Base-by-base conservation (phyloP, 73 alveolate species). In the Stentor coeruleus region DNA sequence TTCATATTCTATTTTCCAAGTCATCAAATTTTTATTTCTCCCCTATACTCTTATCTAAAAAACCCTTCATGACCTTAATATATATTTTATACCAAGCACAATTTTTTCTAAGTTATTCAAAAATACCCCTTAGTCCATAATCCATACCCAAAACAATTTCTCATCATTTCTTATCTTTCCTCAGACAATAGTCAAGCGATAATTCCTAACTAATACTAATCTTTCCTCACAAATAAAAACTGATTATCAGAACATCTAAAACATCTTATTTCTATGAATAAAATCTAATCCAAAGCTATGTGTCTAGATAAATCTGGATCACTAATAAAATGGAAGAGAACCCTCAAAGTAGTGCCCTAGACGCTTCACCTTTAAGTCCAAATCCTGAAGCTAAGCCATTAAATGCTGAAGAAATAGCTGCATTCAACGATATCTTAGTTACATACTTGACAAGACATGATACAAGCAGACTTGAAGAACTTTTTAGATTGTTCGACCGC, bases 291-390 rank as follows among this genome's bases (percentile, higher is more conserved):
- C 6, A 49, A 49, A 49, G n/a, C n/a, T n/a, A n/a, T n/a, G n/a
- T n/a, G n/a, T n/a, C n/a, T n/a, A n/a, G n/a, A n/a, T n/a, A n/a
- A n/a, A n/a, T n/a, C n/a, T n/a, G n/a, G n/a, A n/a, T n/a, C n/a
- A 49, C 66, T 49, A 49, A 49, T 11, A 11, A 49, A 49, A 49
- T 49, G 66, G 66, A 49, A 49, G 66, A 49, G 66, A 20, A 49
- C n/a, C n/a, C n/a, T 11, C 6, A 49, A 49, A 20, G 28, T 20
- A 6, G 20, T 11, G 66, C 20, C 6, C 6, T 49, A 6, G 66
- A 49, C 66, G 66, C 66, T 49, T 49, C 66, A 49, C 66, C 66
- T 49, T 49, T 49, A 49, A 49, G 66, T 49, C 66, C 66, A 49
- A 20, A 20, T 6, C 28, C 66, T 28, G 79, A 66, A 33, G 36